These are phyloP conservation scores for Persicaria tinctoria DNA, from an alignment of 148 eudicot genomes.

Conservation along the genomic window DNA sequence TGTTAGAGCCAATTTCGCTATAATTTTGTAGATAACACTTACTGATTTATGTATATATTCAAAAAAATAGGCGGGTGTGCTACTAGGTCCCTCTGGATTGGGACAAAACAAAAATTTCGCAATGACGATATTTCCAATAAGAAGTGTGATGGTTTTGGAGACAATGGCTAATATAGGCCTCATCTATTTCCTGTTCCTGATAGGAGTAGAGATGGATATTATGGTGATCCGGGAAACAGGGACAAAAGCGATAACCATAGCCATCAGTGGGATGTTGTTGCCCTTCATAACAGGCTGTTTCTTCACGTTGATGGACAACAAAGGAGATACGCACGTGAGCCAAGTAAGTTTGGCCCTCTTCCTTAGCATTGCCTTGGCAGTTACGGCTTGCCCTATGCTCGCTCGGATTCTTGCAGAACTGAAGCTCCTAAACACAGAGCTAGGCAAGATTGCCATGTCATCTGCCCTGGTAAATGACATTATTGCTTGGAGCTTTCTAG, in stretches of 20 bases:
- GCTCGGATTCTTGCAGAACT: slow-evolving; percentile 42
- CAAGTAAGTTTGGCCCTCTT: slow-evolving; percentile 16
- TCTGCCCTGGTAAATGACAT: slow-evolving; percentile 15
- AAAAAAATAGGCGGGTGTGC: slow-evolving; percentile 42
- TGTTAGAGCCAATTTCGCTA: not conserved
- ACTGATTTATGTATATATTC: not conserved
- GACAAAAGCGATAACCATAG: slow-evolving; percentile 42
- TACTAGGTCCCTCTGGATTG: slow-evolving; percentile 57
- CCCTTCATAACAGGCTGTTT: slow-evolving; percentile 45
- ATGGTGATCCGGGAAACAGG: slow-evolving; percentile 39
- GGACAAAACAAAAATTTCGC: slow-evolving; percentile 31
- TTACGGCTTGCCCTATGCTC: slow-evolving; percentile 45
- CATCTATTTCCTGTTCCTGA: slow-evolving; percentile 51
- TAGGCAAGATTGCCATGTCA: slow-evolving; percentile 44
- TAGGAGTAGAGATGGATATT: slow-evolving; percentile 61
- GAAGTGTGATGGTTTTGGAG: slow-evolving; percentile 62
- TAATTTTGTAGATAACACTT: not conserved
- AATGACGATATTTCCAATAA: slow-evolving; percentile 36
- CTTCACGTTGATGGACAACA: slow-evolving; percentile 19
- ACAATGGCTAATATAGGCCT: slow-evolving; percentile 72
- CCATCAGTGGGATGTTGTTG: slow-evolving; percentile 48
- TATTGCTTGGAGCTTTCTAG: slow-evolving; percentile 32
- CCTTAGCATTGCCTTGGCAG: slow-evolving; percentile 44
- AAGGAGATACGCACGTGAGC: not conserved
- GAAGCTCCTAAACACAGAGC: slow-evolving; percentile 44